Conservation (phyloP, 192 early-diverging fungal genomes). For the Mortierella hygrophila region DNA sequence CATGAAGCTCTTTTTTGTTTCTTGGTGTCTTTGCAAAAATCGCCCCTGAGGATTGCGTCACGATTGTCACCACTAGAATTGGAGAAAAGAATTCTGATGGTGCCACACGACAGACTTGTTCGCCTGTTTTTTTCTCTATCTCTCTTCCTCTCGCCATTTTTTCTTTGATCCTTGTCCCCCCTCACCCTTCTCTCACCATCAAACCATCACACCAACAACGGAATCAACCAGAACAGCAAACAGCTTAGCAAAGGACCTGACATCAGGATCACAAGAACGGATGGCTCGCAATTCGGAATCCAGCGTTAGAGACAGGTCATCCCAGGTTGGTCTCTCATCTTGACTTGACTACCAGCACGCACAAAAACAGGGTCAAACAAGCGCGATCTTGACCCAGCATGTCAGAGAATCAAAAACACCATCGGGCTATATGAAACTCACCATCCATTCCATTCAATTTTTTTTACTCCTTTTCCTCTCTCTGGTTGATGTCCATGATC, state of each 20-base stretch:
- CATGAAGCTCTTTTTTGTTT: too few relatives aligned
- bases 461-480: not conserved
- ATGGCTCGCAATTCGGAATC: not conserved
- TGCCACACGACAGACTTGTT: too few relatives aligned
- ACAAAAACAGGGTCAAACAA: not conserved
- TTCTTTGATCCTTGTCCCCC: not conserved
- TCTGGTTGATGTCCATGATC: not conserved
- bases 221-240: not conserved
- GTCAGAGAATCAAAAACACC: not conserved
- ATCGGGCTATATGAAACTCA: not conserved
- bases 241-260: not conserved
- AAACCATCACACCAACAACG: not conserved
- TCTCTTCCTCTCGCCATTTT: too few relatives aligned
- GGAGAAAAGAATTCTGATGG: too few relatives aligned
- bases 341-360: too few relatives aligned
- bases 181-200: not conserved
- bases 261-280: not conserved
- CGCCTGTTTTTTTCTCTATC: too few relatives aligned
- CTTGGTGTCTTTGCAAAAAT: too few relatives aligned
- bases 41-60: too few relatives aligned
- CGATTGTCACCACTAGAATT: too few relatives aligned
- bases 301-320: not conserved
- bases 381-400: not conserved
- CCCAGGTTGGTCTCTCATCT: not conserved
- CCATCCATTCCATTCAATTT: not conserved